Conservation (phyloP, 768 basidiomycete genomes). For the Kwoniella europaea region DNA sequence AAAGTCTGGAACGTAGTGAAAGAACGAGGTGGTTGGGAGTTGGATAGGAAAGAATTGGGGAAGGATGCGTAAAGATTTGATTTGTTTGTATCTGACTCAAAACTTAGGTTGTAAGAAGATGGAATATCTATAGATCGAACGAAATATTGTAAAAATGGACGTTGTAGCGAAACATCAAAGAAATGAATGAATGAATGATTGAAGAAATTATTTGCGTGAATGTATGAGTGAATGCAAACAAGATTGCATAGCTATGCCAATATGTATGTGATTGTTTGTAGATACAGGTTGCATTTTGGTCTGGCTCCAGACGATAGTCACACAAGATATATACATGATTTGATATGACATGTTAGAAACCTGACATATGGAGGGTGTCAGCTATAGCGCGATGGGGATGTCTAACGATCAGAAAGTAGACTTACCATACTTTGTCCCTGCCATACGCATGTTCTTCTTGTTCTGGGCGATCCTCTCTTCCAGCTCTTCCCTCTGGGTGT, state of each 20-base stretch:
- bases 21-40: constrained; percentile 49
- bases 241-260: too few species aligned
- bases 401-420: neutral
- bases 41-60: constrained; percentile 29
- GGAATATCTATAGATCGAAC: neutral
- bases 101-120: too few species aligned
- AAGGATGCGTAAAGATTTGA: neutral
- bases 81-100: too few species aligned
- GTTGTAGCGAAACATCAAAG: constrained; percentile 19
- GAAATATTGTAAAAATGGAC: neutral
- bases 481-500: constrained; percentile 51
- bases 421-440: constrained; percentile 42
- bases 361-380: neutral
- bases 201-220: neutral
- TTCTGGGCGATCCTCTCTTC: constrained; percentile 43
- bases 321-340: neutral
- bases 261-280: neutral
- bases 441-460: constrained; percentile 44
- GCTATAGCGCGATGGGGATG: neutral
- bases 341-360: neutral
- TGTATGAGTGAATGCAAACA: neutral
- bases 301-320: neutral
- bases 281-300: neutral
- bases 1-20: constrained; percentile 57
- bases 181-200: neutral